phyloP scores from a whole-genome alignment of 371 early-diverging fungal genomes.

The Mucor lusitanicus region DNA sequence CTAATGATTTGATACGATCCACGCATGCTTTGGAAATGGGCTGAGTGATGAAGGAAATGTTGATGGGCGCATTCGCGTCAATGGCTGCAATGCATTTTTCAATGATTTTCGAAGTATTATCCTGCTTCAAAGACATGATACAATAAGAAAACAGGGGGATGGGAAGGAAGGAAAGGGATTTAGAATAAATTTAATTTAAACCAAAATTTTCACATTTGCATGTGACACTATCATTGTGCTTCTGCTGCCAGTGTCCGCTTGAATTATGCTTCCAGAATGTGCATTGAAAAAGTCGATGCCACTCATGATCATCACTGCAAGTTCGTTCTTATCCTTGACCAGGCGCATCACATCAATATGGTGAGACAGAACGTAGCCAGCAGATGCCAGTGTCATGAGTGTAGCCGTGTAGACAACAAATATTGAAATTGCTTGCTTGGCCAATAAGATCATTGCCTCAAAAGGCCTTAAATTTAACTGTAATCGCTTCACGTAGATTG shows the following conservation, averaged over 20 bases:
- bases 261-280: background rate
- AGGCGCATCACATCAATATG: background rate
- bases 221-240: background rate
- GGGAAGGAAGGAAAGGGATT: background rate
- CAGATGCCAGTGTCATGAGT: conserved; percentile 17
- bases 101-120: conserved; percentile 7
- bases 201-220: background rate
- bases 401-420: conserved; percentile 30
- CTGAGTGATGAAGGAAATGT: conserved; percentile 31
- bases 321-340: background rate
- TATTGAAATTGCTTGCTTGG: conserved; percentile 30
- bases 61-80: conserved; percentile 40
- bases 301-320: conserved; percentile 14
- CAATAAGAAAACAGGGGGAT: background rate
- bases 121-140: conserved; percentile 8
- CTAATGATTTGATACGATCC: conserved; percentile 31
- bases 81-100: conserved; percentile 14
- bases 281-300: conserved; percentile 5
- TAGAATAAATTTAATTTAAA: background rate
- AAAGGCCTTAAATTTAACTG: conserved; percentile 38
- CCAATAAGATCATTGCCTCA: conserved; percentile 39
- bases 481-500: conserved; percentile 50
- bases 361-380: conserved; percentile 10
- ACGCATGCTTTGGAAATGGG: conserved; percentile 25
- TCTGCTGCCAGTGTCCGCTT: background rate